Conservation (phyloP, 331 rosid species). For the Quercus phellos region DNA sequence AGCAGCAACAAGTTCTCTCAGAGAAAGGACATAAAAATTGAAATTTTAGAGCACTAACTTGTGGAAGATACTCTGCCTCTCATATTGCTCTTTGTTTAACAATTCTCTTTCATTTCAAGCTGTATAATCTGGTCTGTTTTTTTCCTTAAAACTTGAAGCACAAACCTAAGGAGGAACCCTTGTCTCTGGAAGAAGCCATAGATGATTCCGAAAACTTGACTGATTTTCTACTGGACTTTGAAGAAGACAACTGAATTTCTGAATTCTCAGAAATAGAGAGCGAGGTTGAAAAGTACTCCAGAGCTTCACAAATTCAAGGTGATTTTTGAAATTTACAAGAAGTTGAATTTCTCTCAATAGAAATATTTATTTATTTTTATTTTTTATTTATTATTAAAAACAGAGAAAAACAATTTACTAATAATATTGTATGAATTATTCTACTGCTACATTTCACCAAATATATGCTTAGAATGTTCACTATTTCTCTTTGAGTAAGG, state of each 20-base stretch:
- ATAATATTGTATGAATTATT: too few species aligned
- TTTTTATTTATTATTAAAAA: too few species aligned
- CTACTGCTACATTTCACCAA: too few species aligned
- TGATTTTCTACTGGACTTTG: slow-evolving; percentile 89
- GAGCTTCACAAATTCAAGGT: too few species aligned
- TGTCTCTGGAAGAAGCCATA: slow-evolving; percentile 70
- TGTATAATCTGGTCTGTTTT: neutral
- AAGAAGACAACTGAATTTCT: slow-evolving; percentile 40
- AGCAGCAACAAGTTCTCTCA: neutral
- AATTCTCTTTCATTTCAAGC: neutral
- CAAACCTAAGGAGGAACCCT: slow-evolving; percentile 55
- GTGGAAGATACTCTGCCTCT: neutral
- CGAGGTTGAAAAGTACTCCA: too few species aligned
- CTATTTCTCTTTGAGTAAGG: too few species aligned
- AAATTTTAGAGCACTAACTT: neutral
- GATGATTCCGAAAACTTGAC: slow-evolving; percentile 85
- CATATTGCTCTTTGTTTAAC: slow-evolving; percentile 10
- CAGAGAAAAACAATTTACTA: too few species aligned
- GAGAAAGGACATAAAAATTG: neutral
- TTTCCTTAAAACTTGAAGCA: slow-evolving; percentile 45
- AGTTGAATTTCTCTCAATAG: too few species aligned
- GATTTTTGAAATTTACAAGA: too few species aligned
- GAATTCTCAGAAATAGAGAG: neutral
- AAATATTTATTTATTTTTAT: too few species aligned
- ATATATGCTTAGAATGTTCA: too few species aligned